These are phyloP conservation scores for Apophysomyces variabilis DNA, from an alignment of 371 early-diverging fungal species.

Conservation along the genomic window DNA sequence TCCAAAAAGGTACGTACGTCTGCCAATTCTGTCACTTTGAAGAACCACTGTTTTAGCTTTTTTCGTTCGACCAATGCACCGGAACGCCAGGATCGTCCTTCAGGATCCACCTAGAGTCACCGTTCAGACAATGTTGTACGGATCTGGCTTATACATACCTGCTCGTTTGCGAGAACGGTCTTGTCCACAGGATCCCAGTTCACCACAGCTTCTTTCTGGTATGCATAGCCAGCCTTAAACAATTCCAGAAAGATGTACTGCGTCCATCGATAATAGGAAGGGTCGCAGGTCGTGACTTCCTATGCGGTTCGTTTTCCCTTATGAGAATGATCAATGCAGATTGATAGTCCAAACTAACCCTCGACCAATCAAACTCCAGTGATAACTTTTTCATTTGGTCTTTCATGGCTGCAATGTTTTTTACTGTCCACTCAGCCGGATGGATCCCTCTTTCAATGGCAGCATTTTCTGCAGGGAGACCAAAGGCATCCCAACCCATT, in stretches of 20 bases:
- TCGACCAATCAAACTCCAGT: constrained; percentile 90
- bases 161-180: constrained; percentile 96
- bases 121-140: not conserved
- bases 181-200: constrained; percentile 98
- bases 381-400: constrained; percentile 75
- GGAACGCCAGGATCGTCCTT: constrained; percentile 91
- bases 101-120: constrained; percentile 72
- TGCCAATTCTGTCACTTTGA: constrained; percentile 85
- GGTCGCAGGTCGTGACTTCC: constrained; percentile 87
- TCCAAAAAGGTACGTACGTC: constrained; percentile 55
- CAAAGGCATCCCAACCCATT: constrained; percentile 99
- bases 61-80: constrained; percentile 93
- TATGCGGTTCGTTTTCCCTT: constrained; percentile 24
- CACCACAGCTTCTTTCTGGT: constrained; percentile 88
- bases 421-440: constrained; percentile 84
- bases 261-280: constrained; percentile 91
- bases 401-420: constrained; percentile 85
- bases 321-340: not conserved
- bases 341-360: constrained; percentile 43
- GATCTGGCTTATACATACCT: constrained; percentile 49
- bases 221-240: constrained; percentile 79
- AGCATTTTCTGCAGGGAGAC: constrained; percentile 98
- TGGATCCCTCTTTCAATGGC: constrained; percentile 88
- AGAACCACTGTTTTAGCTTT: constrained; percentile 91
- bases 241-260: constrained; percentile 86